Evolutionary conservation across 192 early-diverging fungal species (phyloP).

Genomic region (Pilaira anomala): DNA sequence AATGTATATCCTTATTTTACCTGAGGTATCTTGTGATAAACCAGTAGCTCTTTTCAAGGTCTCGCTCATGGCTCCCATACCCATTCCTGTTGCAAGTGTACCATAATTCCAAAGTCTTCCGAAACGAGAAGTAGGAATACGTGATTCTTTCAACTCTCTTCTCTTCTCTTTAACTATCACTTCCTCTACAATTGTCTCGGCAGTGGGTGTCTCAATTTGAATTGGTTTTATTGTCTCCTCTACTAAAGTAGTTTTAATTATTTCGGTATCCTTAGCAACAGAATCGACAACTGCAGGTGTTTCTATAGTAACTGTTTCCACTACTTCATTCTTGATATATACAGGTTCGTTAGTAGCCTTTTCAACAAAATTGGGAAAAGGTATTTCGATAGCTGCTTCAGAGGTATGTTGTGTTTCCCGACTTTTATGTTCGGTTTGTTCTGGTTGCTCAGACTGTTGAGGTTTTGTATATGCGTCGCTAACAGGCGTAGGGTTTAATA

Average conservation of each 20-base stretch:
- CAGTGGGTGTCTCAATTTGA: not conserved
- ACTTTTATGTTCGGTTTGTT: not conserved
- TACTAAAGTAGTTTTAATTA: not conserved
- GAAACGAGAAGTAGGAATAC: slow-evolving; percentile 76
- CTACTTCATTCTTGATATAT: not conserved
- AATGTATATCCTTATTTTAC: slow-evolving; percentile 15
- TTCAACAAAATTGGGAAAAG: not conserved
- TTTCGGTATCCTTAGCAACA: not conserved
- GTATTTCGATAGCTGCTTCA: not conserved
- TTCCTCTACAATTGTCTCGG: not conserved
- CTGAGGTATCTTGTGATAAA: slow-evolving; percentile 31
- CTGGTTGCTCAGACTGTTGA: not conserved
- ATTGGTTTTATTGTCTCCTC: not conserved
- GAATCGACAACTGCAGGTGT: not conserved
- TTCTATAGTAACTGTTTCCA: not conserved
- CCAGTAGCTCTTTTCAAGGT: slow-evolving; percentile 58
- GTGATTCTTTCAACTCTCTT: slow-evolving; percentile 40
- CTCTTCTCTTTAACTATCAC: not conserved
- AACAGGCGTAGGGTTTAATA: slow-evolving; percentile 25
- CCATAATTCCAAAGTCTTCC: slow-evolving; percentile 83
- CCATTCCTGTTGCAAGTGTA: slow-evolving; percentile 68
- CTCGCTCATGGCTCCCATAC: slow-evolving; percentile 68
- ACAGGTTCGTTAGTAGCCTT: not conserved
- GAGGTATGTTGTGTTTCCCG: not conserved
- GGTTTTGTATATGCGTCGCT: not conserved